phyloP scores from a whole-genome alignment of 805 yeast genomes.

The Sungouiella blattae region DNA sequence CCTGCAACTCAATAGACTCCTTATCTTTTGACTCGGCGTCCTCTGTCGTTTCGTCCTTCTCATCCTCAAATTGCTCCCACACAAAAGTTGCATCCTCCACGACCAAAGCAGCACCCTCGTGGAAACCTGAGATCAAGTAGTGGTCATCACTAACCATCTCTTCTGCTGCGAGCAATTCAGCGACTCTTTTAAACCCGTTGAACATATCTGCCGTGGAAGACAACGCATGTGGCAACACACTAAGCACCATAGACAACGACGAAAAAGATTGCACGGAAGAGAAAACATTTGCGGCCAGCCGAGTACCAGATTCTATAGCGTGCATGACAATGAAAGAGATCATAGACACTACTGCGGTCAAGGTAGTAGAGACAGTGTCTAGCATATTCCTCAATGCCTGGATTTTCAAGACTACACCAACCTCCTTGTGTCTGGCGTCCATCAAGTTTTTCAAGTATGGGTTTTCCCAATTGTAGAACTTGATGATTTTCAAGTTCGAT shows the following conservation, averaged over 20 bases:
- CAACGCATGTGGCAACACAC: constrained; percentile 68
- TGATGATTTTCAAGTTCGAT: constrained; percentile 74
- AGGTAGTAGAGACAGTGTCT: constrained; percentile 53
- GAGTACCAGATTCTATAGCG: constrained; percentile 21
- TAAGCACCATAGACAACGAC: constrained; percentile 56
- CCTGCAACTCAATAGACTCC: background rate
- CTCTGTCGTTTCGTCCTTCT: background rate
- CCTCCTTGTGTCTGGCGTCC: constrained; percentile 58
- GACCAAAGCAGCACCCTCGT: constrained; percentile 32
- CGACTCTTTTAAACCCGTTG: constrained; percentile 57
- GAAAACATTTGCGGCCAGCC: constrained; percentile 61
- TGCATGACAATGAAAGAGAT: constrained; percentile 43
- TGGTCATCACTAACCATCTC: constrained; percentile 1
- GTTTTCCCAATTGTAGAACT: constrained; percentile 87
- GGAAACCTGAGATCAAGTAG: constrained; percentile 38
- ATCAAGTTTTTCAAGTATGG: constrained; percentile 63
- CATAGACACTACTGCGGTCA: constrained; percentile 68
- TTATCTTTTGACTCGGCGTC: background rate
- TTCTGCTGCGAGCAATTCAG: constrained; percentile 21
- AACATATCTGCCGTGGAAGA: constrained; percentile 67
- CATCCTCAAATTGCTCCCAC: constrained; percentile 41
- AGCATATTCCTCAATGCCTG: constrained; percentile 61
- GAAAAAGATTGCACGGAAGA: constrained; percentile 68
- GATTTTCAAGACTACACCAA: constrained; percentile 55
- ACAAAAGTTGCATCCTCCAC: constrained; percentile 50